Conservation (phyloP, 306 rosid species). For the Quercus bicolor region DNA sequence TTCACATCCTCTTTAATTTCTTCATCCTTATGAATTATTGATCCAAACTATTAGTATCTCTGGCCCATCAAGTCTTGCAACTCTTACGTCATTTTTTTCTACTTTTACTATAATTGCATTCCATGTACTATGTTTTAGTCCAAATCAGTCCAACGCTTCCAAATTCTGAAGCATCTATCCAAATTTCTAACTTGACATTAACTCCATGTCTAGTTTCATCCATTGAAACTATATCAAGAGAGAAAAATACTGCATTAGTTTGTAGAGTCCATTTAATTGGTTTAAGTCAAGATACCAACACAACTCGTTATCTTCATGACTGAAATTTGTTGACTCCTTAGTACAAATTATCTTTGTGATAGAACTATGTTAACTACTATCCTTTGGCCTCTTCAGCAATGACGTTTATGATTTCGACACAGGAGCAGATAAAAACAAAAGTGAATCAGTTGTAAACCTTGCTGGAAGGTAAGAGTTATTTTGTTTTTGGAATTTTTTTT, state of each 20-base stretch:
- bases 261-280: not conserved
- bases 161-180: too few species aligned
- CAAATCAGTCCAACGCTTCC: too few species aligned
- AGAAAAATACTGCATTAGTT: not conserved
- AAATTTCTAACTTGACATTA: not conserved
- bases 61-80: too few species aligned
- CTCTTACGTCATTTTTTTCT: too few species aligned
- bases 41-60: too few species aligned
- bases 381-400: conserved; percentile 46
- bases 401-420: conserved; percentile 89
- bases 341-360: not conserved
- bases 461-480: conserved; percentile 61
- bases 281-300: not conserved
- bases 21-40: too few species aligned
- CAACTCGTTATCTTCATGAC: not conserved
- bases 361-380: conserved; percentile 6
- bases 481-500: not conserved
- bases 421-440: conserved; percentile 83
- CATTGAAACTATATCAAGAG: too few species aligned
- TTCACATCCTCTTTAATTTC: too few species aligned
- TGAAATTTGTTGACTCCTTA: not conserved
- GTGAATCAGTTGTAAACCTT: conserved; percentile 78
- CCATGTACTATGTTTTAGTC: too few species aligned
- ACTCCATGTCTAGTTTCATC: too few species aligned
- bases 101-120: too few species aligned